Base-by-base conservation (phyloP, 805 yeast genomes). In the Candida qinlingensis region DNA sequence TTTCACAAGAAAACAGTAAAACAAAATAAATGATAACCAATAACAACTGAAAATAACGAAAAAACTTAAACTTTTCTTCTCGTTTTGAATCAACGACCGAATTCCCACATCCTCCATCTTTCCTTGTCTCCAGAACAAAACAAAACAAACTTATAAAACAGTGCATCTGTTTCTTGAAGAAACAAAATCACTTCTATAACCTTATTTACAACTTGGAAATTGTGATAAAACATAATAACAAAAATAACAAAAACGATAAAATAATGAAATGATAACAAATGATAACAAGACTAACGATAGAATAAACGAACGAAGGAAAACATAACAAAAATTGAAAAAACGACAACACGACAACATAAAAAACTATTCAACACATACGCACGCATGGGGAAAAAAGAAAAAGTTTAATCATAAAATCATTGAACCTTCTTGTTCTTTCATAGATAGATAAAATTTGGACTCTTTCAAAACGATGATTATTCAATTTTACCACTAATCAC, bases 401-500 rank as follows among this genome's bases (percentile, higher is more conserved):
- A n/a, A 13, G 25, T 11, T 13, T 36, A 11, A 12, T 36, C 38
- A 11, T 36, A 12, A 31, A 31, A 8, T 38, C 29, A 26, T 38
- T 38, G 12, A 38, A 38, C 41, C 11, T 36, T 36, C 38, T 36
- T 36, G 8, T 36, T 36, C 38, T 36, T 19, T 19, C 19, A 19
- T 19, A 19, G 19, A 19, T 19, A 19, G 3, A 19, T 19, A 19
- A 19, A 19, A 19, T 19, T 3, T 19, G 2, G 19, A 19, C 19
- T 19, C 19, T 19, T 19, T 19, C 19, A 19, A 19, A 19, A 19
- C 19, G 3, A 19, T 19, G 19, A 46, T 10, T 58, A 55, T 44
- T 59, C 62, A 39, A 60, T 41, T 48, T 55, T 58, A 27, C 60
- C 61, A 42, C 54, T 57, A 36, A 53, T 57, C 29, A 63, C 62